Evolutionary conservation across 306 rosid species (phyloP).

Genomic region (Cucurbita argyrosperma): DNA sequence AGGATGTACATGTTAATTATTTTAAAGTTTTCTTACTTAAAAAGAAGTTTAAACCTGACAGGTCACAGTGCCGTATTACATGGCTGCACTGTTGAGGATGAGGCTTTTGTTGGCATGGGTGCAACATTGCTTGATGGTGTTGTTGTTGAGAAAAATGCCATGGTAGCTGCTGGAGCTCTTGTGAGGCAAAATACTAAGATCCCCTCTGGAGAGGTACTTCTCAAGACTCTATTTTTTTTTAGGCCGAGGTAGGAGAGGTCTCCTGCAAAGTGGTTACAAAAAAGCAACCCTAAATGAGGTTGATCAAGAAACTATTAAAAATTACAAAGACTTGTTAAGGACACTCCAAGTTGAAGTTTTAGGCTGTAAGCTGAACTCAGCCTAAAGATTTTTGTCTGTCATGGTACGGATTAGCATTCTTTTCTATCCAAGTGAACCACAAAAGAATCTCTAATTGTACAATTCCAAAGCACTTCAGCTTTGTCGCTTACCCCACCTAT

Average conservation of each 20-base stretch:
- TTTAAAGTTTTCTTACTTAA: neutral
- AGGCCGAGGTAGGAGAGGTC: neutral
- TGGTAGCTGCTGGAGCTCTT: conserved; percentile 99
- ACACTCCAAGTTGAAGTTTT: neutral
- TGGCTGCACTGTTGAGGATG: conserved; percentile 95
- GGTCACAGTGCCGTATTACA: conserved; percentile 89
- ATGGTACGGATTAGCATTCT: neutral
- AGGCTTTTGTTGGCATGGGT: conserved; percentile 95
- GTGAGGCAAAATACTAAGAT: conserved; percentile 84
- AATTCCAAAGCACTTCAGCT: neutral
- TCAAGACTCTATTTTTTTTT: neutral
- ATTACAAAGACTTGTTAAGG: neutral
- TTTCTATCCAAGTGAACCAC: neutral
- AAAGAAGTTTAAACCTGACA: conserved; percentile 9
- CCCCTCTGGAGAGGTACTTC: conserved; percentile 77
- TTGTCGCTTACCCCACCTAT: neutral
- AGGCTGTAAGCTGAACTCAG: neutral
- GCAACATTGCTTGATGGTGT: conserved; percentile 92
- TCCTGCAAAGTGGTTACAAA: neutral
- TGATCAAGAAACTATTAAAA: neutral
- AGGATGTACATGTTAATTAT: neutral
- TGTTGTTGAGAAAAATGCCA: conserved; percentile 74
- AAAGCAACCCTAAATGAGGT: neutral
- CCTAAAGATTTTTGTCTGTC: neutral
- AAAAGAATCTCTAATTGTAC: neutral